Percentiles rank a stretch among this genome's conserved stretches.
phyloP scores from a whole-genome alignment of 257 asterid species.

The Rhazya stricta region DNA sequence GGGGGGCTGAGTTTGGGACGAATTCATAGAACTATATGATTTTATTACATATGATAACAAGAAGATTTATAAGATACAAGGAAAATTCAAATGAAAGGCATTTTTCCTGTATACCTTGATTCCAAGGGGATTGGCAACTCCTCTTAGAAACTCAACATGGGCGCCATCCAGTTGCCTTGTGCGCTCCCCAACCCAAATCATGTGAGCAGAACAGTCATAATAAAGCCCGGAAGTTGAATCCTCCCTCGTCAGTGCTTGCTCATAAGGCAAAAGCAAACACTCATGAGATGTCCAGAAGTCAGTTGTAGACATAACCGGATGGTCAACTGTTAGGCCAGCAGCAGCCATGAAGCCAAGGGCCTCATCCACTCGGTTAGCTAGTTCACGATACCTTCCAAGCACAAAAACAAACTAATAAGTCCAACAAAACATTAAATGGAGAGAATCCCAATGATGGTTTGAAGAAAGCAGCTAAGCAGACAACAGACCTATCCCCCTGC shows the following conservation, averaged over 20 bases:
- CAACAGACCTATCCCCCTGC: slow-evolving; percentile 64
- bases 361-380: slow-evolving; percentile 73
- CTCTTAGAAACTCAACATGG: slow-evolving; percentile 70
- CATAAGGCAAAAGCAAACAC: slow-evolving; percentile 64
- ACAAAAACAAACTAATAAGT: slow-evolving; percentile 5
- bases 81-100: neutral
- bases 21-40: neutral
- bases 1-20: neutral
- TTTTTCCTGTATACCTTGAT: slow-evolving; percentile 43
- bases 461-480: neutral
- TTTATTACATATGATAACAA: neutral
- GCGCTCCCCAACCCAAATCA: slow-evolving; percentile 84
- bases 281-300: slow-evolving; percentile 80
- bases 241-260: slow-evolving; percentile 69
- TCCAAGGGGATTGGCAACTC: slow-evolving; percentile 68
- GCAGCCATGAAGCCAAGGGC: slow-evolving; percentile 76
- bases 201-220: slow-evolving; percentile 76
- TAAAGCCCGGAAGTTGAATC: slow-evolving; percentile 72
- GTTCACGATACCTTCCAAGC: slow-evolving; percentile 50
- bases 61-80: neutral
- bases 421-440: too few species aligned
- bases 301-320: slow-evolving; percentile 66
- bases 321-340: slow-evolving; percentile 59
- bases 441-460: neutral
- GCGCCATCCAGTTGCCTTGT: slow-evolving; percentile 74